phyloP scores from a whole-genome alignment of 176 grass and related monocot species.

The Ampelocalamus luodianensis region DNA sequence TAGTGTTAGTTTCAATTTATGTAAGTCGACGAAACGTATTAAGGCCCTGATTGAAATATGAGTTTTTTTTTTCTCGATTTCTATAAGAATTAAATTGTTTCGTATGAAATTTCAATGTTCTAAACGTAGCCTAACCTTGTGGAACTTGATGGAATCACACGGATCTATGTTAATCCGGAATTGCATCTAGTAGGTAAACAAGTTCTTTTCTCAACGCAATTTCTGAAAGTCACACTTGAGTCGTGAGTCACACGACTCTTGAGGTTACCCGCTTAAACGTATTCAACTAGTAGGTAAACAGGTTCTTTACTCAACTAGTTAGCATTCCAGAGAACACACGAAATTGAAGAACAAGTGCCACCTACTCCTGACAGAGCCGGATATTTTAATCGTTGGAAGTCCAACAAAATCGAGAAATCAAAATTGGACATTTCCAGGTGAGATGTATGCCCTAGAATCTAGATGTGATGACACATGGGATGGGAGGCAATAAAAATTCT shows the following conservation, averaged over 20 bases:
- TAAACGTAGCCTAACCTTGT: not conserved
- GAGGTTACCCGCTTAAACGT: not conserved
- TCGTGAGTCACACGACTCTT: not conserved
- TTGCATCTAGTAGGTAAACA: not conserved
- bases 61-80: too few relatives aligned
- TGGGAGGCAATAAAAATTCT: constrained; percentile 30
- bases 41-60: too few relatives aligned
- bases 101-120: too few relatives aligned
- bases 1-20: not conserved
- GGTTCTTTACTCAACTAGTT: not conserved
- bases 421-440: constrained; percentile 28
- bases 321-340: constrained; percentile 20
- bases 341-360: constrained; percentile 34
- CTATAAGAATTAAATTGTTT: too few relatives aligned
- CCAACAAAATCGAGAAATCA: not conserved
- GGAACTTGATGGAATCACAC: not conserved
- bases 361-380: constrained; percentile 29
- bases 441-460: constrained; percentile 20
- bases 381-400: constrained; percentile 23
- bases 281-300: constrained; percentile 15
- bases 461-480: constrained; percentile 38
- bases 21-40: not conserved
- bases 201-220: too few relatives aligned
- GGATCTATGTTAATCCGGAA: not conserved
- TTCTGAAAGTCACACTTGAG: not conserved